These are phyloP conservation scores for Yarrowia sp. DNA, from an alignment of 805 yeast genomes.

Conservation along the genomic window DNA sequence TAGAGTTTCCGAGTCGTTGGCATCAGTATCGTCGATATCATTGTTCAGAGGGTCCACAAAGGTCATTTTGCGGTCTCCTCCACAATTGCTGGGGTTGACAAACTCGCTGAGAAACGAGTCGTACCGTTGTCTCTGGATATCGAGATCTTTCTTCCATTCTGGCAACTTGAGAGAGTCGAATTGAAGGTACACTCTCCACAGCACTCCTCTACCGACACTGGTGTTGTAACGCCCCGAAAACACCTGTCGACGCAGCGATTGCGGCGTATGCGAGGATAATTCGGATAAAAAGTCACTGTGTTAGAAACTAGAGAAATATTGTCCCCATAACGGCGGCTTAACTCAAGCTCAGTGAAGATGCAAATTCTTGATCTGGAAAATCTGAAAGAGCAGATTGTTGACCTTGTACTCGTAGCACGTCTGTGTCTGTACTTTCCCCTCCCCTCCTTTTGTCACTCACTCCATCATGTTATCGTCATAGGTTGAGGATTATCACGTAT, in stretches of 20 bases:
- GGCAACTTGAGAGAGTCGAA: slow-evolving; percentile 6
- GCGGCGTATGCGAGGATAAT: background rate
- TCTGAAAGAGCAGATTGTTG: no score
- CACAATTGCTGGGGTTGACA: slow-evolving; percentile 4
- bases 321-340: no score
- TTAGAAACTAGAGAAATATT: no score
- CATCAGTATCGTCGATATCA: background rate
- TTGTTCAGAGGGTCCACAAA: slow-evolving; percentile 21
- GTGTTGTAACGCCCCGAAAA: slow-evolving; percentile 15
- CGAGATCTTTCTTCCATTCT: slow-evolving; percentile 8
- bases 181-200: slow-evolving; percentile 20
- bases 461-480: slow-evolving; percentile 17
- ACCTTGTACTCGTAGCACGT: no score
- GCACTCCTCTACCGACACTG: slow-evolving; percentile 1
- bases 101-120: slow-evolving; percentile 12
- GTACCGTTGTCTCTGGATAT: background rate
- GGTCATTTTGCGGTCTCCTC: background rate
- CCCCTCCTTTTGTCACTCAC: background rate
- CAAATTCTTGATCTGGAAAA: background rate
- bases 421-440: no score
- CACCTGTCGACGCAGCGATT: slow-evolving; percentile 2
- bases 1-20: slow-evolving; percentile 27
- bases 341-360: background rate
- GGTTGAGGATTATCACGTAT: background rate
- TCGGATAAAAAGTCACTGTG: slow-evolving; percentile 11